These are phyloP conservation scores for Lunularia cruciata DNA, from an alignment of 225 moss, liverwort and hornwort species.

Conservation along the genomic window DNA sequence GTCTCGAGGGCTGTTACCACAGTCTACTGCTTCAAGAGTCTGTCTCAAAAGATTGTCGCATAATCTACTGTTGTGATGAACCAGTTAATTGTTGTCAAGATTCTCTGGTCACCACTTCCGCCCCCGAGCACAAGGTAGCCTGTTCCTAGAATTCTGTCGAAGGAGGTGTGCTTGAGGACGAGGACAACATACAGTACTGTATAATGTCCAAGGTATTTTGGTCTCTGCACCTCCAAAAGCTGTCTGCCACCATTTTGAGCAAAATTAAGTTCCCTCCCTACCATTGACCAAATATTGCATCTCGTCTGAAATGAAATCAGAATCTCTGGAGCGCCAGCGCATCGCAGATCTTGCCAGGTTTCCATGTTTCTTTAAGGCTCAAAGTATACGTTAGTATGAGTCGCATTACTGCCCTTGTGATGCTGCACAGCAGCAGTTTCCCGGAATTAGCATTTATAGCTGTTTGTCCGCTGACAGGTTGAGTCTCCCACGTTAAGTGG, in stretches of 20 bases:
- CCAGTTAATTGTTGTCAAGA: not conserved
- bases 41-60: too few species aligned
- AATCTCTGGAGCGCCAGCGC: not conserved
- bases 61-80: not conserved
- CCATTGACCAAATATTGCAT: not conserved
- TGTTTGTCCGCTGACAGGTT: not conserved
- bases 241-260: slow-evolving; percentile 9
- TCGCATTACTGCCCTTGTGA: not conserved
- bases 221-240: too few species aligned
- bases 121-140: not conserved
- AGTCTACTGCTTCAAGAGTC: too few species aligned
- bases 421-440: not conserved
- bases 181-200: not conserved
- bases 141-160: not conserved
- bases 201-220: not conserved
- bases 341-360: slow-evolving; percentile 1
- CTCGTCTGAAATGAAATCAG: not conserved
- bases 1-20: too few species aligned
- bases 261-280: not conserved
- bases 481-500: not conserved
- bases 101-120: not conserved
- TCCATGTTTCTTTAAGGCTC: not conserved
- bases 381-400: not conserved
- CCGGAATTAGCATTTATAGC: too few species aligned
- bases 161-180: not conserved